Evolutionary conservation across 192 early-diverging fungal species (phyloP).

Genomic region (Lobosporangium transversale): DNA sequence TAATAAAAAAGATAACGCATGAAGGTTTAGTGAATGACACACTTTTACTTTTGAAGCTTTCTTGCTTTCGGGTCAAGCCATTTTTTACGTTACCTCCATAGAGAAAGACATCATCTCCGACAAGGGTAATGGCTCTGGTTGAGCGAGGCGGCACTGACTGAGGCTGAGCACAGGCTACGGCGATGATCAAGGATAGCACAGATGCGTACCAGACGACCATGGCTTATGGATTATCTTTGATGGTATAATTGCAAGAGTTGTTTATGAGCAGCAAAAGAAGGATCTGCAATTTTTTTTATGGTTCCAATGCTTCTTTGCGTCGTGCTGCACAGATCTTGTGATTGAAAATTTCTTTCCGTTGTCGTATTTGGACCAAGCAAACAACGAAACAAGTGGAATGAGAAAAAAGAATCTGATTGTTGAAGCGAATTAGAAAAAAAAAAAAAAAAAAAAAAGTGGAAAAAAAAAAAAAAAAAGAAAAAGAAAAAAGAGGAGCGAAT

Average conservation of each 20-base stretch:
- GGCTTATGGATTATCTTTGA: background rate
- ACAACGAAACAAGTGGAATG: background rate
- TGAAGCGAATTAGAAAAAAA: too few relatives aligned
- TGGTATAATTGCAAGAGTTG: background rate
- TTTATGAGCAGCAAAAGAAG: background rate
- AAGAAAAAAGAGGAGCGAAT: background rate
- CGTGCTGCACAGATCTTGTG: background rate
- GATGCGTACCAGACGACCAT: constrained; percentile 11
- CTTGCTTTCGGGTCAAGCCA: too few relatives aligned
- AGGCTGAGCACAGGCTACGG: constrained; percentile 35
- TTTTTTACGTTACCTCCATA: constrained; percentile 49
- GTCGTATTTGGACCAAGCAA: background rate
- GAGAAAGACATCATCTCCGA: constrained; percentile 35
- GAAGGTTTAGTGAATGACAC: too few relatives aligned
- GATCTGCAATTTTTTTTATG: too few relatives aligned
- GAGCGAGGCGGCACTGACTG: constrained; percentile 18
- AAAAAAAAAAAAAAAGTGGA: background rate
- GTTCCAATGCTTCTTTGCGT: background rate
- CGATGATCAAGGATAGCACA: constrained; percentile 8
- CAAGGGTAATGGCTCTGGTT: constrained; percentile 28
- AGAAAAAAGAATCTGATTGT: background rate
- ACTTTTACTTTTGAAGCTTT: too few relatives aligned
- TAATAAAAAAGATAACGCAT: constrained; percentile 1
- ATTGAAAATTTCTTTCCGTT: background rate
- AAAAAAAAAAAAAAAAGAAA: constrained; percentile 4